phyloP scores from a whole-genome alignment of 1,139 yeast genomes.

The Candida albicans region DNA sequence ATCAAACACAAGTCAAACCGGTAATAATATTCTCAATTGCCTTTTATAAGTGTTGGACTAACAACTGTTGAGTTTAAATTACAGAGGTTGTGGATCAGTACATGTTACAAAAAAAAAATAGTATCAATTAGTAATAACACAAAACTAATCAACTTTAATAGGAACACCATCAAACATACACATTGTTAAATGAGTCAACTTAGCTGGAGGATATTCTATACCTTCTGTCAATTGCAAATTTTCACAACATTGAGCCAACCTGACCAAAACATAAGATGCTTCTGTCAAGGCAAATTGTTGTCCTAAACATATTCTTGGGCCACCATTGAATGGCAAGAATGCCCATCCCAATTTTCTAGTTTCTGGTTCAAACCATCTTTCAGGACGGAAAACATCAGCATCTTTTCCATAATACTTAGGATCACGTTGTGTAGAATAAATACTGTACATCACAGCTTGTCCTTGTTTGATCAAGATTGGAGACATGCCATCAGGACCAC shows the following conservation, averaged over 20 bases:
- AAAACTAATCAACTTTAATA: slow-evolving; percentile 5
- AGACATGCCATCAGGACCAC: slow-evolving; percentile 44
- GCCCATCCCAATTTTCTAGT: slow-evolving; percentile 35
- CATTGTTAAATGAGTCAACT: slow-evolving; percentile 37
- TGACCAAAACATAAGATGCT: slow-evolving; percentile 31
- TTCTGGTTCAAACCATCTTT: slow-evolving; percentile 39
- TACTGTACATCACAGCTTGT: slow-evolving; percentile 30
- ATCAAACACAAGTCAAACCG: too few relatives aligned
- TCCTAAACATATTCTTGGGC: slow-evolving; percentile 44
- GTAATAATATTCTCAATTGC: too few relatives aligned
- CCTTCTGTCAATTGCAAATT: slow-evolving; percentile 1
- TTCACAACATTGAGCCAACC: slow-evolving; percentile 24
- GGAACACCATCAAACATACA: slow-evolving; percentile 30
- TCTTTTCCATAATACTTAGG: slow-evolving; percentile 45
- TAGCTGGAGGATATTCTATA: slow-evolving; percentile 30
- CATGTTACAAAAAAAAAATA: background rate
- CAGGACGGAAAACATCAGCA: slow-evolving; percentile 46
- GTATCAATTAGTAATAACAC: background rate
- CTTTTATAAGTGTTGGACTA: too few relatives aligned
- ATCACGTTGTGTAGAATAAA: slow-evolving; percentile 42
- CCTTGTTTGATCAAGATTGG: slow-evolving; percentile 48
- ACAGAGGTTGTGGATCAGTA: too few relatives aligned
- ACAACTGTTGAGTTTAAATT: too few relatives aligned
- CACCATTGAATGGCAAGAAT: slow-evolving; percentile 44
- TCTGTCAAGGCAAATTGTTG: slow-evolving; percentile 48